These are phyloP conservation scores for Agrocybe chaxingu DNA, from an alignment of 768 basidiomycete genomes.

Conservation along the genomic window DNA sequence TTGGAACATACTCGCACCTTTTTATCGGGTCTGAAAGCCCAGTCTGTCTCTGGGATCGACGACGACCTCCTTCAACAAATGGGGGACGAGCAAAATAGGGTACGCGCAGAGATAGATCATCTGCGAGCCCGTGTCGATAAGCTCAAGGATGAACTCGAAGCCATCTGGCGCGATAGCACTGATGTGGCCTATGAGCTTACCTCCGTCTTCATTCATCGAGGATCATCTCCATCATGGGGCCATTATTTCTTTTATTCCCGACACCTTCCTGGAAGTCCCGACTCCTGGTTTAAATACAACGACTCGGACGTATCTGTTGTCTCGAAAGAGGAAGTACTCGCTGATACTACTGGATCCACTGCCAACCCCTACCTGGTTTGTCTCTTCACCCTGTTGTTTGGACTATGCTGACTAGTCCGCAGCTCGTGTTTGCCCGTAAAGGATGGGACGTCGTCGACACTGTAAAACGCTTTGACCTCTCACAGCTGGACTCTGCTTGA, in stretches of 20 bases:
- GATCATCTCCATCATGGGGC: constrained; percentile 81
- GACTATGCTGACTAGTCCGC: constrained; percentile 1
- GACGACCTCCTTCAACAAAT: constrained; percentile 52
- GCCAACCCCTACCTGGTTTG: constrained; percentile 89
- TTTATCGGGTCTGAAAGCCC: constrained; percentile 43
- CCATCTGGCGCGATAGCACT: constrained; percentile 67
- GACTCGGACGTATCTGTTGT: constrained; percentile 83
- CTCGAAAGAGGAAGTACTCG: constrained; percentile 77
- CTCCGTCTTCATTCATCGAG: constrained; percentile 94
- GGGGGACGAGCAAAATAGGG: constrained; percentile 45
- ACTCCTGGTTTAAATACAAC: constrained; percentile 96
- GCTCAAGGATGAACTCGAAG: constrained; percentile 70
- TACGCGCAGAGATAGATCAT: constrained; percentile 55
- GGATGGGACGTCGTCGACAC: constrained; percentile 78
- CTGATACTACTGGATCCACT: constrained; percentile 85
- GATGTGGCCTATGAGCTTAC: constrained; percentile 83
- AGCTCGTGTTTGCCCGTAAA: constrained; percentile 85
- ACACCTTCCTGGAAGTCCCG: constrained; percentile 73
- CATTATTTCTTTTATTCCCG: constrained; percentile 97
- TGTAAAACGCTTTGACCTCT: constrained; percentile 60
- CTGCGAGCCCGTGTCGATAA: constrained; percentile 45
- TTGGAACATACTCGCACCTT: constrained; percentile 57
- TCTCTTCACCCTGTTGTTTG: constrained; percentile 3
- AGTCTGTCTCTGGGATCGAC: constrained; percentile 52
- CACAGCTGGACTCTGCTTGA: constrained; percentile 20